Base-by-base conservation (phyloP, 192 early-diverging fungal genomes). In the Entomortierella beljakovae region DNA sequence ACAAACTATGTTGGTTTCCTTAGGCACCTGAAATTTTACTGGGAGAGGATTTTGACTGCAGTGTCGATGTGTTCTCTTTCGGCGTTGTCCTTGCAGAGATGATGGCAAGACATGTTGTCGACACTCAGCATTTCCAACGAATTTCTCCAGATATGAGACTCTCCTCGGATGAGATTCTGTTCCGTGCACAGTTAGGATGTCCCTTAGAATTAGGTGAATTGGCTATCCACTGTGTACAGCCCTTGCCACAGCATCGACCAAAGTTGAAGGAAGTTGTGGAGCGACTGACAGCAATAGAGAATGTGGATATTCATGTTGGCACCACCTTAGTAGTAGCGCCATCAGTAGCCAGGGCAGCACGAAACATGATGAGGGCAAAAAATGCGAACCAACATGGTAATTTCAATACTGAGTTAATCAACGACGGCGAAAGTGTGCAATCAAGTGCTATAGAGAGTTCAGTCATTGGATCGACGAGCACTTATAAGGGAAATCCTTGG, bases 1-100 rank as follows among this genome's bases (percentile, higher is more conserved):
- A 23, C n/a, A 16, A 26, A 25, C 34, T 48, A 32, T 40, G 26
- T 26, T 35, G 5, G 1, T 0, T 2, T 26, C 16, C 34, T 6
- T 59, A 79, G 75, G 75, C 75, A 23, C 75, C 75, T 37, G 75
- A 79, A 49, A 79, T 79, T n/a, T 42, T 79, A 1, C 18, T 79
- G n/a, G 75, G 75, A 6, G 75, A 79, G 29, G 75, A 79, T 49
- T 79, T 79, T 64, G 75, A 79, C 37, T 79, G 75, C 57, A 70
- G 67, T 10, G 75, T 79, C 5, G 75, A 79, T 28, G 75, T 79
- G 15, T 79, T 79, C 56, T 79, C 75, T 7, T 79, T 79, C 37
- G 75, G 75, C 6, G 38, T 79, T n/a, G 61, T 79, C 31, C 75
- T 79, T n/a, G 53, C 57, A 20, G 75, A 79, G 31, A 79, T 79